Evolutionary conservation across 768 basidiomycete species (phyloP).

Genomic region (Pleurotus tuber-regium): DNA sequence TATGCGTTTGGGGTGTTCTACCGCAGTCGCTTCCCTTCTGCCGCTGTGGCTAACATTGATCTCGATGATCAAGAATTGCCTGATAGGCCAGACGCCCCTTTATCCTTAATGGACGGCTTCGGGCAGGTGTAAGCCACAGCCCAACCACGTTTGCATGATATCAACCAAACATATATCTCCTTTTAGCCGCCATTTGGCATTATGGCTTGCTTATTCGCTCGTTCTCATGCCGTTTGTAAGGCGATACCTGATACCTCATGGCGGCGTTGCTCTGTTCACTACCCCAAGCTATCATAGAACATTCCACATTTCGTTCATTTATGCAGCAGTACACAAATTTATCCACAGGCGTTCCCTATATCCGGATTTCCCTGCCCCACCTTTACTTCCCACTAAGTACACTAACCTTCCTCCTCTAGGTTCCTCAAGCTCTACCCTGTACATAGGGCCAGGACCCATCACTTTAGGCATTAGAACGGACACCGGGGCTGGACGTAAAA

Average conservation of each 20-base stretch:
- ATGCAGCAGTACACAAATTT: not conserved
- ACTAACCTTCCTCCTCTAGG: not conserved
- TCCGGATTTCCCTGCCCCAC: constrained; percentile 1
- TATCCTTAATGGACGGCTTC: not conserved
- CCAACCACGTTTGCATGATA: not conserved
- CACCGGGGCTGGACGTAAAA: constrained; percentile 4
- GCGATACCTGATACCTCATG: constrained; percentile 1
- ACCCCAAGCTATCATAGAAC: constrained; percentile 2
- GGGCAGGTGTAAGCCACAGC: not conserved
- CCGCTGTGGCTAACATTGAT: not conserved
- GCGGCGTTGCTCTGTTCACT: not conserved
- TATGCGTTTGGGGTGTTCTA: constrained; percentile 2
- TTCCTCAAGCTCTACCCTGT: constrained; percentile 2
- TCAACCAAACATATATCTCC: constrained; percentile 1
- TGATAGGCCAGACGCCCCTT: not conserved
- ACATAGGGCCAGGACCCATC: not conserved
- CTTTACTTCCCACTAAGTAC: constrained; percentile 3
- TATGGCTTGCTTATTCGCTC: not conserved
- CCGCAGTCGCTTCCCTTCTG: constrained; percentile 10
- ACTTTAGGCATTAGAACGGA: not conserved
- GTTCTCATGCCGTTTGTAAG: not conserved
- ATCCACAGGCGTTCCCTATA: constrained; percentile 1
- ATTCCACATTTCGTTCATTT: not conserved
- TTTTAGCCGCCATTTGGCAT: not conserved
- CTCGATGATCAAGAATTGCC: constrained; percentile 2